These are phyloP conservation scores for Veloporphyrellus conicus DNA, from an alignment of 1,284 basidiomycete genomes.

Conservation along the genomic window DNA sequence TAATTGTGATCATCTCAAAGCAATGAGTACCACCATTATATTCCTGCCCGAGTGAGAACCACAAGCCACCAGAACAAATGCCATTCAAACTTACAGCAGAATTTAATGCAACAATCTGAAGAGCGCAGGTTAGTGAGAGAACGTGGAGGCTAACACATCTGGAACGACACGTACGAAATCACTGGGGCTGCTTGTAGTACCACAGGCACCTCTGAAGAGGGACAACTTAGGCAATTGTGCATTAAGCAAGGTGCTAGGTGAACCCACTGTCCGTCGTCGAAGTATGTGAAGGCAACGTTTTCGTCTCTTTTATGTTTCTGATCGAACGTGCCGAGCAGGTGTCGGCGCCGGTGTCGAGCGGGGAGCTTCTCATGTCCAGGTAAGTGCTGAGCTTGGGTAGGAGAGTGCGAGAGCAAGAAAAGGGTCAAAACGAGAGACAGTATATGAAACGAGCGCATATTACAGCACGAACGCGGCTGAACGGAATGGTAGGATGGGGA, in stretches of 20 bases:
- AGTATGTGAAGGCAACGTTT: constrained; percentile 27
- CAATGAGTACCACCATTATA: constrained; percentile 45
- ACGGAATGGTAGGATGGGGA: background rate
- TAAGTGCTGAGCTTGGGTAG: constrained; percentile 9
- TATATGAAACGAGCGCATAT: constrained; percentile 28
- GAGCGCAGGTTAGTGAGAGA: background rate
- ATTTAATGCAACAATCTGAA: constrained; percentile 46
- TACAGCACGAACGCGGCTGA: constrained; percentile 13
- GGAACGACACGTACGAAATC: constrained; percentile 25
- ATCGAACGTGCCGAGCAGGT: background rate
- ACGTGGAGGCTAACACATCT: background rate
- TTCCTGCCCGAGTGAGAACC: constrained; percentile 28
- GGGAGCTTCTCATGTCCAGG: constrained; percentile 9
- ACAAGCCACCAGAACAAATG: background rate
- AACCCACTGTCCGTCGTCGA: constrained; percentile 25
- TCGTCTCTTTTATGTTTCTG: constrained; percentile 18
- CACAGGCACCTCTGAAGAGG: constrained; percentile 29
- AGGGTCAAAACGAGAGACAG: constrained; percentile 24
- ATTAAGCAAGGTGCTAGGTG: background rate
- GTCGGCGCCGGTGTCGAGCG: constrained; percentile 7
- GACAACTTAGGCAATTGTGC: background rate
- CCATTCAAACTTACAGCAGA: constrained; percentile 28
- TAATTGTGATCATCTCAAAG: constrained; percentile 52
- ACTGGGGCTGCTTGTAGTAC: constrained; percentile 16
- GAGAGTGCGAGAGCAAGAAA: constrained; percentile 17